Conservation (phyloP, 1,284 basidiomycete species). For the Pseudomicrostroma phylloplanum region DNA sequence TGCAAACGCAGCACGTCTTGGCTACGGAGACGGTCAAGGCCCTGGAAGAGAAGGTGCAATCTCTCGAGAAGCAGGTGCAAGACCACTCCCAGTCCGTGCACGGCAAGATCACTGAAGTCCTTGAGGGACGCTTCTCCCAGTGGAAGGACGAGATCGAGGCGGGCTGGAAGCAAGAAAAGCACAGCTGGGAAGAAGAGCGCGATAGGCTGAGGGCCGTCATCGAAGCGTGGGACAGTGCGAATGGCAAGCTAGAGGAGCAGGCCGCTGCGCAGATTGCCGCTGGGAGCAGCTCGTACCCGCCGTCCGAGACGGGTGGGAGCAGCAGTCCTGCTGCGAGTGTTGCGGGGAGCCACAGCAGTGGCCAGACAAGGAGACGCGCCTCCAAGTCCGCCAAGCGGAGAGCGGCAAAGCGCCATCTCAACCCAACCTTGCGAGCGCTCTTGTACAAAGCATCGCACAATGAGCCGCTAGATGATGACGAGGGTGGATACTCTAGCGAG, state of each 20-base stretch:
- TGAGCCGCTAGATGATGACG: background rate
- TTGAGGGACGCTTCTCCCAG: constrained; percentile 69
- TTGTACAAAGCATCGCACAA: constrained; percentile 17
- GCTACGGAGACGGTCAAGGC: constrained; percentile 71
- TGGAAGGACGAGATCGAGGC: constrained; percentile 53
- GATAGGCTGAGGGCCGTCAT: constrained; percentile 67
- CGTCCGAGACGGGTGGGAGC: constrained; percentile 5
- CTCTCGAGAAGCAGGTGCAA: constrained; percentile 51
- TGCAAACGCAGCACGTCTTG: constrained; percentile 71
- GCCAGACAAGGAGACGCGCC: constrained; percentile 10
- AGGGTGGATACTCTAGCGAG: too few species aligned
- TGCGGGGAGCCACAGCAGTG: too few species aligned
- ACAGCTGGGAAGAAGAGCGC: constrained; percentile 75
- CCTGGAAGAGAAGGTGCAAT: constrained; percentile 60
- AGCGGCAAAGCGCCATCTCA: constrained; percentile 26
- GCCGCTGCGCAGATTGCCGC: constrained; percentile 1
- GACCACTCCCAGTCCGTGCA: constrained; percentile 17
- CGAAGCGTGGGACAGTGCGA: constrained; percentile 71
- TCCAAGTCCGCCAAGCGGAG: constrained; percentile 15
- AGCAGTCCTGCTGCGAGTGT: constrained; percentile 12
- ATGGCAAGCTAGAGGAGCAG: constrained; percentile 53
- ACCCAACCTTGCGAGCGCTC: constrained; percentile 28
- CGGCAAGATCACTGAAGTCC: constrained; percentile 54
- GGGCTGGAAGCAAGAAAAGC: constrained; percentile 58
- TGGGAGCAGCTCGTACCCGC: constrained; percentile 6